Conservation (phyloP, 2,329 filamentous ascomycete species). For the Stagonosporopsis rhizophila region DNA sequence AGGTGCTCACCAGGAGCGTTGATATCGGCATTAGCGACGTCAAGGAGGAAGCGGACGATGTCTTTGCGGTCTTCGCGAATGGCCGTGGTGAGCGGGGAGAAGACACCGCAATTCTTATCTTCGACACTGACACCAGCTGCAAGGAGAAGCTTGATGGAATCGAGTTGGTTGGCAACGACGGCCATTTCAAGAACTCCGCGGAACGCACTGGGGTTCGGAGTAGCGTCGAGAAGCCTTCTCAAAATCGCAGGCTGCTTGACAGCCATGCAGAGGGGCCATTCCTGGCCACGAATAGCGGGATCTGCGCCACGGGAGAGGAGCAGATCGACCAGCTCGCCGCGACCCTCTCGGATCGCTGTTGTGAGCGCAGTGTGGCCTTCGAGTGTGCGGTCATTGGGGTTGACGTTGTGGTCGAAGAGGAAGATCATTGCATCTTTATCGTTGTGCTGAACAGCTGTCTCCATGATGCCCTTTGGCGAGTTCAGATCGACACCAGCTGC, state of each 20-base stretch:
- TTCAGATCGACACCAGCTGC: conserved; percentile 66
- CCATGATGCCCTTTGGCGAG: conserved; percentile 69
- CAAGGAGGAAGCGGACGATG: conserved; percentile 68
- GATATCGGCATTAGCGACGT: conserved; percentile 67
- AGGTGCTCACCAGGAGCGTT: conserved; percentile 74
- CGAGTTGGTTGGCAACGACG: conserved; percentile 70
- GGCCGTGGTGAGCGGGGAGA: conserved; percentile 72
- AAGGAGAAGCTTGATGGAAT: conserved; percentile 71
- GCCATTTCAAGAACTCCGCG: conserved; percentile 73
- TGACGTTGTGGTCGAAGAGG: conserved; percentile 66
- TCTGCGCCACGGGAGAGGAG: conserved; percentile 67
- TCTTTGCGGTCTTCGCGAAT: conserved; percentile 68
- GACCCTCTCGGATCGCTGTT: conserved; percentile 69
- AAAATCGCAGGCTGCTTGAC: conserved; percentile 68
- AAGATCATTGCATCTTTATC: conserved; percentile 67
- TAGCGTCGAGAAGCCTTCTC: conserved; percentile 61
- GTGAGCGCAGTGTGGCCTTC: conserved; percentile 69
- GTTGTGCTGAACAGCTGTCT: conserved; percentile 68
- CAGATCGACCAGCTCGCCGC: conserved; percentile 65
- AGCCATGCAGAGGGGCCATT: conserved; percentile 76
- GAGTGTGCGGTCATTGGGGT: conserved; percentile 65
- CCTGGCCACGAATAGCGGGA: conserved; percentile 68
- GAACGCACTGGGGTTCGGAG: conserved; percentile 66
- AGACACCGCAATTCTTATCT: conserved; percentile 75
- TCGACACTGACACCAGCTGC: conserved; percentile 71